A percentile compares a stretch with the other conserved stretches of the same genome.
phyloP scores from a whole-genome alignment of 2,329 filamentous ascomycete genomes.

The Cladophialophora immunda region DNA sequence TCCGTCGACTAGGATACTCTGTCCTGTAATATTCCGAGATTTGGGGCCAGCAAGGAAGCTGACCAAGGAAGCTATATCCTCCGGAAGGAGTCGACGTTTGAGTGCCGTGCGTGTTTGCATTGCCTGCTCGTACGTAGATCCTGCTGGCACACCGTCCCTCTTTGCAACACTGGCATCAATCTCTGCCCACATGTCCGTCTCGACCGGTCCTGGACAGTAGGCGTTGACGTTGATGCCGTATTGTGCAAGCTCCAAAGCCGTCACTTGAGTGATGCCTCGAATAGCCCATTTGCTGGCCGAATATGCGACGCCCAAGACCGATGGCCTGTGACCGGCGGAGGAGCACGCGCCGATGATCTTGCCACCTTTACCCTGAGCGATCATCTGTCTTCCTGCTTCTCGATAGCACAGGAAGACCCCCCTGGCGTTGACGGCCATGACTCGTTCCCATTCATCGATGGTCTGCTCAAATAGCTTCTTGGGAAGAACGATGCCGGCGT shows the following conservation, averaged over 20 bases:
- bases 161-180: slow-evolving; percentile 68
- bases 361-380: slow-evolving; percentile 61
- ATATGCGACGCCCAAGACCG: slow-evolving; percentile 68
- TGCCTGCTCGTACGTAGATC: slow-evolving; percentile 59
- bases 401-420: slow-evolving; percentile 72
- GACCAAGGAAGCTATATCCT: slow-evolving; percentile 25
- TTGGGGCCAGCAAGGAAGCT: slow-evolving; percentile 26
- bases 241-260: slow-evolving; percentile 70
- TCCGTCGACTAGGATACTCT: slow-evolving; percentile 69
- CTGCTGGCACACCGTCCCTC: slow-evolving; percentile 58
- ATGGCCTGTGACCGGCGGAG: slow-evolving; percentile 64
- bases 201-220: slow-evolving; percentile 73
- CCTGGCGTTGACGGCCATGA: slow-evolving; percentile 71
- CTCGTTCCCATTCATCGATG: slow-evolving; percentile 63
- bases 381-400: slow-evolving; percentile 70
- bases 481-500: slow-evolving; percentile 68
- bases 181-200: slow-evolving; percentile 72
- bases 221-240: slow-evolving; percentile 73
- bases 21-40: slow-evolving; percentile 64
- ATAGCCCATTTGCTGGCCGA: slow-evolving; percentile 72
- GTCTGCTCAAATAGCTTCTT: slow-evolving; percentile 65
- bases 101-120: slow-evolving; percentile 21
- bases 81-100: slow-evolving; percentile 17
- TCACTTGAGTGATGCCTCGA: slow-evolving; percentile 69
- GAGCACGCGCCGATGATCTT: slow-evolving; percentile 64